Conservation (phyloP, 495 filamentous ascomycete genomes). For the Podospora appendiculata region DNA sequence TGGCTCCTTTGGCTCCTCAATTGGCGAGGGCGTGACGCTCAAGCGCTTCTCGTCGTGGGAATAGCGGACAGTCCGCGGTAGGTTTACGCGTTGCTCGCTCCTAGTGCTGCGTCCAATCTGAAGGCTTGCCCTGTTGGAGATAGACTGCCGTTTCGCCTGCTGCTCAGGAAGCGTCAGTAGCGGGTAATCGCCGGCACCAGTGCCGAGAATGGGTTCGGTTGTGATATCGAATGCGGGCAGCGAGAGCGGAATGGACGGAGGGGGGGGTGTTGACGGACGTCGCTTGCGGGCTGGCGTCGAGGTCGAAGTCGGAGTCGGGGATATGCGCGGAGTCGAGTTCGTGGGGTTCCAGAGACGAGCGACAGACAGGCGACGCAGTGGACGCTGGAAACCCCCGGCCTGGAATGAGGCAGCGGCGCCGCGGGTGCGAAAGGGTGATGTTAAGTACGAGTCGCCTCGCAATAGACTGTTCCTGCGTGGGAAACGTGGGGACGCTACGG, state of each 20-base stretch:
- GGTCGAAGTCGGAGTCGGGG: slow-evolving; percentile 19
- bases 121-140: slow-evolving; percentile 48
- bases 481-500: slow-evolving; percentile 9
- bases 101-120: slow-evolving; percentile 60
- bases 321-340: slow-evolving; percentile 50
- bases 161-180: slow-evolving; percentile 63
- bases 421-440: slow-evolving; percentile 40
- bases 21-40: slow-evolving; percentile 23
- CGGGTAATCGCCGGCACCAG: slow-evolving; percentile 54
- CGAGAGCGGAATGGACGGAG: slow-evolving; percentile 38
- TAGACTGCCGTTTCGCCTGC: slow-evolving; percentile 48
- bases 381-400: slow-evolving; percentile 13
- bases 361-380: slow-evolving; percentile 29
- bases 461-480: slow-evolving; percentile 25
- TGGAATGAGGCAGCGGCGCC: slow-evolving; percentile 12
- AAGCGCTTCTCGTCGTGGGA: slow-evolving; percentile 42
- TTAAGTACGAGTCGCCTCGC: slow-evolving; percentile 30
- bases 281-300: slow-evolving; percentile 14
- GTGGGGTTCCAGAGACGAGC: slow-evolving; percentile 57
- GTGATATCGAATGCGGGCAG: slow-evolving; percentile 31
- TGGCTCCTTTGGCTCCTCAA: slow-evolving; percentile 19
- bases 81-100: slow-evolving; percentile 56
- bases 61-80: slow-evolving; percentile 50
- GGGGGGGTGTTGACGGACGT: slow-evolving; percentile 39
- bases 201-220: slow-evolving; percentile 19